Percentiles rank a stretch among this genome's conserved stretches.
Conservation (phyloP, 2,329 filamentous ascomycete species). For the Phialophora verrucosa region DNA sequence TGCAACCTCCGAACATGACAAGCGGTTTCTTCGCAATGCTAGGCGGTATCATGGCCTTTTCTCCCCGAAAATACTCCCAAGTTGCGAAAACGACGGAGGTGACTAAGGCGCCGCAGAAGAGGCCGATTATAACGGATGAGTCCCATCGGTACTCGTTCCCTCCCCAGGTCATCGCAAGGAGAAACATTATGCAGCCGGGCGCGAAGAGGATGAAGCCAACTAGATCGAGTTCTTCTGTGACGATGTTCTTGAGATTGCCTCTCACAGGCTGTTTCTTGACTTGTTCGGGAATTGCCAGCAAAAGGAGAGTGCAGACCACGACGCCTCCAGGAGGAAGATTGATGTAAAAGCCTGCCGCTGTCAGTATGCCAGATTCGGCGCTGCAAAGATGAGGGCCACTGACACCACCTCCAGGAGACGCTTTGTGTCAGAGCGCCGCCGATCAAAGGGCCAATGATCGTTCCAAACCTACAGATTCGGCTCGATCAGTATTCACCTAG, state of each 20-base stretch:
- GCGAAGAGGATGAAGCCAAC: conserved; percentile 66
- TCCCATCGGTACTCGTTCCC: conserved; percentile 42
- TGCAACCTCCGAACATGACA: conserved; percentile 33
- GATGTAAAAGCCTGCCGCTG: conserved; percentile 47
- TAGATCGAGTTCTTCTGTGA: conserved; percentile 55
- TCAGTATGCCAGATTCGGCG: background rate
- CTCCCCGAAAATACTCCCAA: conserved; percentile 40
- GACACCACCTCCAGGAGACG: conserved; percentile 44
- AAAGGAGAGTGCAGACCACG: conserved; percentile 46
- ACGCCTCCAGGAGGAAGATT: conserved; percentile 51
- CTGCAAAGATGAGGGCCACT: background rate
- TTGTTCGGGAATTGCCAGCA: conserved; percentile 27
- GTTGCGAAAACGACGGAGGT: conserved; percentile 42
- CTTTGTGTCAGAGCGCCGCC: conserved; percentile 51
- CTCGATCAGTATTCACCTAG: background rate
- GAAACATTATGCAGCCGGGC: conserved; percentile 36
- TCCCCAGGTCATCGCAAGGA: conserved; percentile 37
- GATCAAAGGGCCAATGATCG: conserved; percentile 50
- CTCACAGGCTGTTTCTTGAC: conserved; percentile 23
- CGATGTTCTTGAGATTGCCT: conserved; percentile 29
- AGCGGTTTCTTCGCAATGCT: conserved; percentile 34
- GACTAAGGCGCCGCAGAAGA: conserved; percentile 44
- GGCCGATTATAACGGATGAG: conserved; percentile 46
- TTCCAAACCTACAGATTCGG: conserved; percentile 35
- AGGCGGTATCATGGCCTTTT: conserved; percentile 40